Evolutionary conservation across 176 grass and related monocot genomes (phyloP).

Genomic region (Hyparrhenia diplandra): DNA sequence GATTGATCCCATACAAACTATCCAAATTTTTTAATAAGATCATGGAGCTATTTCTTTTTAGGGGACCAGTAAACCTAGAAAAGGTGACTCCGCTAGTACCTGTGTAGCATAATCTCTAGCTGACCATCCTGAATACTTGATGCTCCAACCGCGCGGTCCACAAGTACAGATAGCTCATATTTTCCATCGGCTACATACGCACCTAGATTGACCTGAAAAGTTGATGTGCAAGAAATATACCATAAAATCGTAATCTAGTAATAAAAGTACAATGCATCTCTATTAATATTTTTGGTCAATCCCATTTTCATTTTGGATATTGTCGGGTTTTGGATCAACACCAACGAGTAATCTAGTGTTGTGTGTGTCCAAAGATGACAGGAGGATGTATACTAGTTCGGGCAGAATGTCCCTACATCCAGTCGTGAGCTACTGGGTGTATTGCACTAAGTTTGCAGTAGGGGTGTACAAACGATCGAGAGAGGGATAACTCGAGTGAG

Average conservation of each 20-base stretch:
- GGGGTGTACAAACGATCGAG: too few species aligned
- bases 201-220: conserved; percentile 73
- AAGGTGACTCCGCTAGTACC: conserved; percentile 31
- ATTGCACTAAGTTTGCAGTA: too few species aligned
- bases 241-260: background rate
- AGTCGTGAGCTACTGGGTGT: too few species aligned
- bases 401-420: too few species aligned
- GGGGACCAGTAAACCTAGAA: background rate
- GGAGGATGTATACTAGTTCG: too few species aligned
- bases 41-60: background rate
- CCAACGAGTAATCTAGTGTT: too few species aligned
- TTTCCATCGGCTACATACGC: conserved; percentile 65
- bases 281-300: background rate
- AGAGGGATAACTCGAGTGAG: too few species aligned
- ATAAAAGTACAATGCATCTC: background rate
- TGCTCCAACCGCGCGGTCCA: conserved; percentile 85
- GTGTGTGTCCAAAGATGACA: too few species aligned
- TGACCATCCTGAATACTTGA: conserved; percentile 86
- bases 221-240: conserved; percentile 1
- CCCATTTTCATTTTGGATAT: background rate
- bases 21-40: background rate
- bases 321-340: too few species aligned
- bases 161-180: conserved; percentile 78
- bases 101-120: conserved; percentile 91
- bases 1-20: background rate